A percentile compares a stretch with the other conserved stretches of the same genome.
Conservation (phyloP, 1,139 yeast species). For the Geotrichum candidum region DNA sequence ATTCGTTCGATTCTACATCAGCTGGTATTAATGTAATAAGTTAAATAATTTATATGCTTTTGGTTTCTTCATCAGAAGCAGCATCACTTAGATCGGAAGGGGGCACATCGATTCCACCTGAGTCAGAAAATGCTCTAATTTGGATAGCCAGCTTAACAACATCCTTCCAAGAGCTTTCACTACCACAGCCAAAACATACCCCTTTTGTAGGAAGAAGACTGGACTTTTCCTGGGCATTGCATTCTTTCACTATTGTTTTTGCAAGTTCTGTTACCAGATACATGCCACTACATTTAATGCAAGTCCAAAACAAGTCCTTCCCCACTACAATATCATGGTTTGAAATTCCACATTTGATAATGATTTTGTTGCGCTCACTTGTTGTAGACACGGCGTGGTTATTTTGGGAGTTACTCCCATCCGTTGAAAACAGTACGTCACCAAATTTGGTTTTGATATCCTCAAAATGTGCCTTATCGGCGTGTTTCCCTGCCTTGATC, state of each 20-base stretch:
- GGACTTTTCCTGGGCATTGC: background rate
- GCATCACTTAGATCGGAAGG: background rate
- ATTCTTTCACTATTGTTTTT: background rate
- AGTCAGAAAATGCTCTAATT: background rate
- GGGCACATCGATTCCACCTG: background rate
- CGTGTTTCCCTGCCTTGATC: background rate
- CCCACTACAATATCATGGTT: background rate
- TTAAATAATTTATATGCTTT: background rate
- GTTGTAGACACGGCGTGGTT: background rate
- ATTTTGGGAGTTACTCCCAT: background rate
- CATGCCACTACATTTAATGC: background rate
- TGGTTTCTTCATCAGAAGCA: background rate
- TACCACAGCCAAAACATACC: background rate
- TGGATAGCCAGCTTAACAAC: background rate
- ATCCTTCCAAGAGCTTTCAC: background rate
- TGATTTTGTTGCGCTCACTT: background rate
- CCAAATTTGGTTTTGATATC: background rate
- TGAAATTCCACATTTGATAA: background rate
- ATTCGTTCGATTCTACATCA: background rate
- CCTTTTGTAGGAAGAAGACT: background rate
- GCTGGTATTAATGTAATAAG: background rate
- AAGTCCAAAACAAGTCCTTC: background rate
- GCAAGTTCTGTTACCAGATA: background rate
- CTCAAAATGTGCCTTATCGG: background rate
- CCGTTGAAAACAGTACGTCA: background rate